These are phyloP conservation scores for Ceratocystiopsis minuta DNA, from an alignment of 2,329 filamentous ascomycete species.

Conservation along the genomic window DNA sequence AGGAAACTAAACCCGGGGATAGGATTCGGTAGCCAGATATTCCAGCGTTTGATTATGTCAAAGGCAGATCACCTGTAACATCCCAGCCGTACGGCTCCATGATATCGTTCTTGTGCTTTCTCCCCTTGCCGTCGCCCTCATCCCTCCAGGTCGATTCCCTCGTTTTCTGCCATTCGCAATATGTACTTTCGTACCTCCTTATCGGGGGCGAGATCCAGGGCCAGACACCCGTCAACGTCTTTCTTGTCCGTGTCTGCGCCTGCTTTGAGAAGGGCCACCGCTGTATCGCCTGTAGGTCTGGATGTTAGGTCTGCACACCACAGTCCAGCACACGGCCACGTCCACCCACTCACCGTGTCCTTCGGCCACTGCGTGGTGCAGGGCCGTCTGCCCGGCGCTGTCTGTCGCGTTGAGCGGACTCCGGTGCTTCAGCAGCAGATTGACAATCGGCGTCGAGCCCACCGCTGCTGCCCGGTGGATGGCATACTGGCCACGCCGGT, in stretches of 20 bases:
- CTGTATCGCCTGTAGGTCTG: constrained; percentile 56
- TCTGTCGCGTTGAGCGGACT: constrained; percentile 78
- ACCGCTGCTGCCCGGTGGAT: constrained; percentile 83
- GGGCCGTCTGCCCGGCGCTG: constrained; percentile 62
- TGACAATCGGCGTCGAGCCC: constrained; percentile 75
- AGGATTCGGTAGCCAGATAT: no score
- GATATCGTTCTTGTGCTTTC: no score
- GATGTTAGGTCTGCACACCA: background rate
- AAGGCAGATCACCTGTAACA: no score
- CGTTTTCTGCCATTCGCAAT: constrained; percentile 57
- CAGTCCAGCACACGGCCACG: constrained; percentile 8
- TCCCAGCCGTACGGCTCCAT: no score
- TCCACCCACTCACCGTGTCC: constrained; percentile 54
- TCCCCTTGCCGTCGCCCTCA: no score
- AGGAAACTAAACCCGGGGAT: no score
- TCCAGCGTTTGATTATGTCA: no score
- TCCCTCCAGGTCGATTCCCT: constrained; percentile 49
- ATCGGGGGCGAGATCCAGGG: constrained; percentile 75
- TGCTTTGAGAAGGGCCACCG: constrained; percentile 62
- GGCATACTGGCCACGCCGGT: constrained; percentile 74
- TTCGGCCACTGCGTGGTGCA: constrained; percentile 76
- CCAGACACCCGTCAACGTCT: constrained; percentile 49
- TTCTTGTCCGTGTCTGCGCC: constrained; percentile 70
- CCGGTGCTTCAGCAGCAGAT: constrained; percentile 54
- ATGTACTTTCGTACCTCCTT: constrained; percentile 66